Percentiles rank a stretch among this genome's conserved stretches.
Conservation (phyloP, 2,329 filamentous ascomycete species). For the Aspergillus sp. region DNA sequence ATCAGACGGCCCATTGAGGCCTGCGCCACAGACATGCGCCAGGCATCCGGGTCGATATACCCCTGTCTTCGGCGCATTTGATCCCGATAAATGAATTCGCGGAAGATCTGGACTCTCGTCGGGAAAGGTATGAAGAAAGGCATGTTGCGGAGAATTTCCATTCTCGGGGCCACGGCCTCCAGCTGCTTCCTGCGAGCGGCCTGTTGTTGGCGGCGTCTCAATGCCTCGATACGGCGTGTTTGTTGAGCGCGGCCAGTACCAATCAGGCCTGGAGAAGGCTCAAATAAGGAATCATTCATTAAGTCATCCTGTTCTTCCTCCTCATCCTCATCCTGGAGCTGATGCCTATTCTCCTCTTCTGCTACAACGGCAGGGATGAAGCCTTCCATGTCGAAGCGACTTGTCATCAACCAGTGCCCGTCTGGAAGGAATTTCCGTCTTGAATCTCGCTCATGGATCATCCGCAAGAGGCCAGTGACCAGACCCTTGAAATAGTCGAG, state of each 20-base stretch:
- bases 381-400: constrained; percentile 79
- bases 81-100: constrained; percentile 86
- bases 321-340: constrained; percentile 64
- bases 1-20: constrained; percentile 40
- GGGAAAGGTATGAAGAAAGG: constrained; percentile 95
- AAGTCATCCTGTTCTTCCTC: constrained; percentile 55
- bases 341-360: constrained; percentile 77
- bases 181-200: constrained; percentile 69
- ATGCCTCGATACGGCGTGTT: constrained; percentile 61
- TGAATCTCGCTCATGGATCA: constrained; percentile 92
- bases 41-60: constrained; percentile 69
- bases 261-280: constrained; percentile 45
- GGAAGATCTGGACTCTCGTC: constrained; percentile 87
- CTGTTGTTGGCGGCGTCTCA: constrained; percentile 66
- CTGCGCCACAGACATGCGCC: constrained; percentile 64
- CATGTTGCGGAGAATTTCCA: constrained; percentile 93
- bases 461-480: constrained; percentile 76
- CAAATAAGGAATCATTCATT: constrained; percentile 39
- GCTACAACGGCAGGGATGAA: constrained; percentile 84
- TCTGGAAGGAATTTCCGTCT: constrained; percentile 77
- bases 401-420: constrained; percentile 95
- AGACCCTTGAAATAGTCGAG: constrained; percentile 77
- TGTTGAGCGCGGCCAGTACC: constrained; percentile 64
- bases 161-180: constrained; percentile 77
- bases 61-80: constrained; percentile 71